These are phyloP conservation scores for Craspedostauros australis DNA, from an alignment of 108 stramenopile species.

Conservation along the genomic window DNA sequence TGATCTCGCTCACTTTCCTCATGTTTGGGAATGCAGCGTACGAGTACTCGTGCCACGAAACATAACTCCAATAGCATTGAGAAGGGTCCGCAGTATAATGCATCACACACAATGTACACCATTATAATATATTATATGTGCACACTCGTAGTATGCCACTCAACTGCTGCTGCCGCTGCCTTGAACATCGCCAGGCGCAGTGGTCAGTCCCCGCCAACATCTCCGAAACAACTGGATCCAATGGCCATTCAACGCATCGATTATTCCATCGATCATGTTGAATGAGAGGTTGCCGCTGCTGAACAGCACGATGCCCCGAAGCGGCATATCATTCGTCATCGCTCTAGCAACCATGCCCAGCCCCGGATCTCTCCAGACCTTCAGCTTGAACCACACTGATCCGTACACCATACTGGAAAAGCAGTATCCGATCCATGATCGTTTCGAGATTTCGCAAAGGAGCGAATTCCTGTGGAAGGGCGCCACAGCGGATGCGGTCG, in stretches of 20 bases:
- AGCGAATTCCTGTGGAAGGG: conserved; percentile 27
- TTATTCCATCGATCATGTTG: conserved; percentile 29
- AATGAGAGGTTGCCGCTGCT: conserved; percentile 32
- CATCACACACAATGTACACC: no score
- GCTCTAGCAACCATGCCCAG: conserved; percentile 24
- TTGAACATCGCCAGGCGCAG: no score
- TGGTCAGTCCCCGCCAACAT: no score
- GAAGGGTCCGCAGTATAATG: no score
- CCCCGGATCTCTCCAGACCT: conserved; percentile 12
- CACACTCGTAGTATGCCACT: no score
- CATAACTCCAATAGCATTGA: no score
- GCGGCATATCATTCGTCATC: conserved; percentile 31
- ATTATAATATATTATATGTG: no score
- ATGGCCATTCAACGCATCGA: conserved; percentile 30
- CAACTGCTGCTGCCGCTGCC: no score
- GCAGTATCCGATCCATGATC: conserved; percentile 1
- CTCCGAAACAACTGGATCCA: not conserved
- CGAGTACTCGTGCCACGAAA: no score
- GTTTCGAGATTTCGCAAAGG: not conserved
- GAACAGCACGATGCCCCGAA: conserved; percentile 33
- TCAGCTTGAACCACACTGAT: conserved; percentile 10
- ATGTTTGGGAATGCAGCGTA: no score
- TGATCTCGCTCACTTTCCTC: no score
- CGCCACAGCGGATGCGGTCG: conserved; percentile 15
- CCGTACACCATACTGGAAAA: conserved; percentile 7